These are phyloP conservation scores for Penicillium paneum DNA, from an alignment of 2,329 filamentous ascomycete genomes.

Conservation along the genomic window DNA sequence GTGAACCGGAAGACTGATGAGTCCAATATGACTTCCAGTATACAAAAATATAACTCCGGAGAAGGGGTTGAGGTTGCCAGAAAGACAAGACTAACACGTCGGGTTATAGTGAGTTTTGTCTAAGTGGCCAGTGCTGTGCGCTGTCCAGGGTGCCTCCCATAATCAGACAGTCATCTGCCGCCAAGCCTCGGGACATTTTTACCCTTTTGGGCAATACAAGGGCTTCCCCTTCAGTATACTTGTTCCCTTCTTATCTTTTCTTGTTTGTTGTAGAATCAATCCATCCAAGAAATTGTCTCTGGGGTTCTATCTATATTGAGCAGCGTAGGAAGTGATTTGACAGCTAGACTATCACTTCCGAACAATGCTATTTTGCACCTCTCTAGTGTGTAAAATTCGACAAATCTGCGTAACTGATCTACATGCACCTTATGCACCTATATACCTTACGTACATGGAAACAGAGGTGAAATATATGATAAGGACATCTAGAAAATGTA, in stretches of 20 bases:
- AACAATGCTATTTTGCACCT: neutral
- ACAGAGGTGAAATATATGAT: neutral
- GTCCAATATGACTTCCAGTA: neutral
- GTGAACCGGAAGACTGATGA: constrained; percentile 1
- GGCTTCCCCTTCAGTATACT: constrained; percentile 25
- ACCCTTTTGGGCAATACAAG: constrained; percentile 27
- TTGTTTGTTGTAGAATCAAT: neutral
- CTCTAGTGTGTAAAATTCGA: neutral
- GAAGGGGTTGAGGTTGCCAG: neutral
- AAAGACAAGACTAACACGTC: constrained; percentile 1
- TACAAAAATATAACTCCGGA: neutral
- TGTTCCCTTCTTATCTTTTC: constrained; percentile 18
- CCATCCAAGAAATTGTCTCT: neutral
- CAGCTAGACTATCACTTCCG: neutral
- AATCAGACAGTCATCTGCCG: neutral
- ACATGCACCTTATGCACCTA: neutral
- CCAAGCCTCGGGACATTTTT: constrained; percentile 31
- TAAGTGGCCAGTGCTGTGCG: neutral
- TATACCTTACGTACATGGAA: neutral
- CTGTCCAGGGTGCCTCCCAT: neutral
- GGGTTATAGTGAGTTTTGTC: neutral
- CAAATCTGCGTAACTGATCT: neutral
- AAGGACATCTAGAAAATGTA: neutral
- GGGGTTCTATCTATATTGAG: neutral
- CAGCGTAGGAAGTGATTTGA: neutral